Evolutionary conservation across 257 asterid genomes (phyloP), one percentile per base, ranked within the genome.

Genomic region (Prunella vulgaris): DNA sequence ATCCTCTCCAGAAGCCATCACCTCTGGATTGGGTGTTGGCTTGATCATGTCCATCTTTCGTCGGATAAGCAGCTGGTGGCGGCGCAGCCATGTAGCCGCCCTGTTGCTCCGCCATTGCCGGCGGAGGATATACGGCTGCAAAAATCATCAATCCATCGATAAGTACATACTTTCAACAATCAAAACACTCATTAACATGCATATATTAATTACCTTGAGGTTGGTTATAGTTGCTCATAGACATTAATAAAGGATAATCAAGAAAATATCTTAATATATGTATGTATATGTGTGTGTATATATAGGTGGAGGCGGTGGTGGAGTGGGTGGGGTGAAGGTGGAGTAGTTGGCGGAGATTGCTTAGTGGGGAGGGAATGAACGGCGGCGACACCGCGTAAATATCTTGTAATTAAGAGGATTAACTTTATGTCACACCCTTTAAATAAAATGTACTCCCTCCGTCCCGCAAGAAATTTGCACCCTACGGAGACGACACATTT

Each of bases 191-290:
- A n/a, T n/a, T n/a, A n/a, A n/a, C n/a, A n/a, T n/a, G n/a, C 35
- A 30, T 30, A 30, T 1, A 35, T 17, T 48, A 8, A 18, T 30
- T 46, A 72, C 85, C 85, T 77, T 81, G 85, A 60, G 72, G 76
- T 53, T 77, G 85, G 75, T 68, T 75, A 76, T 78, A 68, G 77
- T 74, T 74, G 64, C 80, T 81, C 85, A 81, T 81, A 40, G 53
- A 35, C 18, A 7, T 3, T 22, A 12, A 13, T 13, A n/a, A n/a
- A n/a, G 25, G 15, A 56, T 9, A 44, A 8, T 4, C 7, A 20
- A 38, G 28, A 48, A 10, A 32, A 14, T 32, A 48, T 35, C 5
- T 5, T 32, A 32, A 1, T 44, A 14, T 42, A 42, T 42, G 3
- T 42, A 44, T 4, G 5, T 1, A 44, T 8, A 37, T 13, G 44